Percentiles rank a stretch among this genome's conserved stretches.
Conservation (phyloP, 768 basidiomycete genomes). For the Fibroporia radiculosa region DNA sequence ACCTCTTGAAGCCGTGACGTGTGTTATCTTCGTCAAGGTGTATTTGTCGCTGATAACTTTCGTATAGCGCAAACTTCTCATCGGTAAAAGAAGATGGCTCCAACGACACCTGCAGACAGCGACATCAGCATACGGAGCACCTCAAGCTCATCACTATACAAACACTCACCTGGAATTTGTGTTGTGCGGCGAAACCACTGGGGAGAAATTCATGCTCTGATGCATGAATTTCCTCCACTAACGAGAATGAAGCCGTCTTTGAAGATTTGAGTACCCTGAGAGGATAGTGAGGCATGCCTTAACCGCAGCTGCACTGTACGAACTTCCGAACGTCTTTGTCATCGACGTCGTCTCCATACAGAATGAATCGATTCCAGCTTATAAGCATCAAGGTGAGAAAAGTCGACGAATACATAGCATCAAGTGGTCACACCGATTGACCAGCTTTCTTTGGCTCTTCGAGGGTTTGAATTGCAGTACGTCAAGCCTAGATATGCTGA, state of each 20-base stretch:
- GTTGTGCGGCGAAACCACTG: too few relatives aligned
- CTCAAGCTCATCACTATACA: too few relatives aligned
- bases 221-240: slow-evolving; percentile 44
- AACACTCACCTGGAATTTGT: too few relatives aligned
- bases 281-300: not conserved
- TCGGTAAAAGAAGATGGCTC: slow-evolving; percentile 69
- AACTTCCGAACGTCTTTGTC: slow-evolving; percentile 11
- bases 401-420: not conserved
- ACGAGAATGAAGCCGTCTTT: not conserved
- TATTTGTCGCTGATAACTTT: slow-evolving; percentile 69
- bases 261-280: not conserved
- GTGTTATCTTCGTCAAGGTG: slow-evolving; percentile 60
- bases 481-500: slow-evolving; percentile 45
- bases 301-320: not conserved
- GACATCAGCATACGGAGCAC: too few relatives aligned
- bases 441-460: slow-evolving; percentile 64
- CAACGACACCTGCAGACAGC: too few relatives aligned
- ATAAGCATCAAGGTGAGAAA: not conserved
- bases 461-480: slow-evolving; percentile 58
- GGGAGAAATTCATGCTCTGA: slow-evolving; percentile 42
- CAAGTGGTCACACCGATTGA: slow-evolving; percentile 75
- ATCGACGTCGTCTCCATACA: slow-evolving; percentile 27
- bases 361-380: slow-evolving; percentile 71
- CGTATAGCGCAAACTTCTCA: slow-evolving; percentile 77
- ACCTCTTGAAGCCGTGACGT: slow-evolving; percentile 51